phyloP scores from a whole-genome alignment of 495 filamentous ascomycete genomes.

The Neurospora sublineolata region DNA sequence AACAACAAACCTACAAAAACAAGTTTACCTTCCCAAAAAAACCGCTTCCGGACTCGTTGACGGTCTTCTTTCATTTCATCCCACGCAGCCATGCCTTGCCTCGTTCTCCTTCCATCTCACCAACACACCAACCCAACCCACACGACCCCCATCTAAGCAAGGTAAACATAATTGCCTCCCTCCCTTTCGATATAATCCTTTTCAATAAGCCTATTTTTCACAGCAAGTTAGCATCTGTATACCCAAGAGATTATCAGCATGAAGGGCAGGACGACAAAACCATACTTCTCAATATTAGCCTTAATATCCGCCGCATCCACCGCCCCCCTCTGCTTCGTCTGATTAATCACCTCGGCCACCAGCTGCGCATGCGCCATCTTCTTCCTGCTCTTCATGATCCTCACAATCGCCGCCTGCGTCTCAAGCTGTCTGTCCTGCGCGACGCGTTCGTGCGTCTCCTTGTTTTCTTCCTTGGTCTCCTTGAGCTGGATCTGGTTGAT shows the following conservation, averaged over 20 bases:
- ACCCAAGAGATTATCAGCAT: no score
- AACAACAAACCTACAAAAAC: background rate
- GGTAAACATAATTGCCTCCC: slow-evolving; percentile 64
- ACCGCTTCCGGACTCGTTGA: background rate
- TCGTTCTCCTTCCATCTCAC: no score
- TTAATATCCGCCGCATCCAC: slow-evolving; percentile 83
- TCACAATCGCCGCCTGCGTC: slow-evolving; percentile 91
- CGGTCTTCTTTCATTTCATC: background rate
- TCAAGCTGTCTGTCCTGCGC: slow-evolving; percentile 85
- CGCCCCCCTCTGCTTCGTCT: slow-evolving; percentile 72
- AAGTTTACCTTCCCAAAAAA: background rate
- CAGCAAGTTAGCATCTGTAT: background rate
- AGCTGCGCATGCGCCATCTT: slow-evolving; percentile 71
- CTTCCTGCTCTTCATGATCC: slow-evolving; percentile 95
- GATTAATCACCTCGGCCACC: slow-evolving; percentile 76
- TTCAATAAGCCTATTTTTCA: slow-evolving; percentile 62
- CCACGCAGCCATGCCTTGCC: background rate
- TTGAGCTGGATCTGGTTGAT: slow-evolving; percentile 97
- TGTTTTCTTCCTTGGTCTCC: slow-evolving; percentile 80
- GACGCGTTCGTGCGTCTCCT: slow-evolving; percentile 82
- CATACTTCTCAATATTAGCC: slow-evolving; percentile 88
- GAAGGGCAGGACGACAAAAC: no score
- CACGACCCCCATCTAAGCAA: slow-evolving; percentile 42
- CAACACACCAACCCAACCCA: background rate
- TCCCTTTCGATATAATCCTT: slow-evolving; percentile 94